Base-by-base conservation (phyloP, 306 rosid species). In the Vachellia collinsii region DNA sequence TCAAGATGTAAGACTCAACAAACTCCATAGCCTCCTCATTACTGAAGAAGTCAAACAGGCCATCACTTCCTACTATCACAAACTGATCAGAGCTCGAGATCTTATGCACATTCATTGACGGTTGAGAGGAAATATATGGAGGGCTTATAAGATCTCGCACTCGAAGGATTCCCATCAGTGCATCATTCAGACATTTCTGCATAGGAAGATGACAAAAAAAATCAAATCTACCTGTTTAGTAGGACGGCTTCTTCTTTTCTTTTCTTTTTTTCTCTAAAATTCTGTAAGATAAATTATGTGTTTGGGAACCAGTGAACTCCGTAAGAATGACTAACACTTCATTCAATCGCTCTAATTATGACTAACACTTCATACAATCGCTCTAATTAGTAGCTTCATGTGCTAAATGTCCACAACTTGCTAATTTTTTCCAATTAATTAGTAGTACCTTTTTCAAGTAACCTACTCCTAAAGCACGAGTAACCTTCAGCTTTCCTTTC, bases 401-500 rank as follows among this genome's bases (percentile, higher is more conserved):
- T 23, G 19, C n/a, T 62, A 50, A 66, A 51, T 39, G 72, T 50
- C 51, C 77, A 75, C 79, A 79, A 79, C 43, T 75, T 36, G 56
- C 70, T 77, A 9, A 42, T 66, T 50, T 20, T 56, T 19, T 11
- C 63, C 63, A 56, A 56, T 13, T 36, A 64, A 64, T 34, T 37
- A 74, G 70, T 16, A 54, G 10, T 9, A 96, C 99, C 99, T 92
- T 92, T 87, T 96, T 96, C 87, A 96, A 84, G 92, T 96, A 96
- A 76, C 99, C 99, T 80, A 88, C 99, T 81, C 99, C 99, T 77
- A 96, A 88, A 34, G 98, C 99, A 48, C 99, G 94, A 38, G 99
- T 92, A 86, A 93, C 97, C 85, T 92, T 96, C 87, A 96, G 75
- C 84, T 89, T 96, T 76, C 99, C 99, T 85, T 96, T 96, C 59